Evolutionary conservation across 2,329 filamentous ascomycete genomes (phyloP).

Genomic region (Aureobasidium sp.): DNA sequence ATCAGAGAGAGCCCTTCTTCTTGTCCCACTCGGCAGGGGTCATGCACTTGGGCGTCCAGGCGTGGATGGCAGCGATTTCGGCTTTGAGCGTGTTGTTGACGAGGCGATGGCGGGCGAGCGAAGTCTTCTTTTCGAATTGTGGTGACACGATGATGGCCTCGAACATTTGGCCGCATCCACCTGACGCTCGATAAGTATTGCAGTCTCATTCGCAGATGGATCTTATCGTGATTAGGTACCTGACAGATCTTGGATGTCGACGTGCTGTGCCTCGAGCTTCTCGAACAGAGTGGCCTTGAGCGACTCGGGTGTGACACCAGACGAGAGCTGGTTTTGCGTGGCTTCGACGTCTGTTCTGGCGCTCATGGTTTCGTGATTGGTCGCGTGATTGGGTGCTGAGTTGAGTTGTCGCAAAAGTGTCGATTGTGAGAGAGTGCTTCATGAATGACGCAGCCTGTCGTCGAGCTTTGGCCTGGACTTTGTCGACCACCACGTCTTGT

Average conservation of each 20-base stretch:
- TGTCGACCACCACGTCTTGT: background rate
- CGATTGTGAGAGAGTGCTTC: background rate
- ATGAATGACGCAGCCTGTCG: background rate
- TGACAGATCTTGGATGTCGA: constrained; percentile 86
- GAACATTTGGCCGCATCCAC: constrained; percentile 63
- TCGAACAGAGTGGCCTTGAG: constrained; percentile 60
- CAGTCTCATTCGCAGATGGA: no score
- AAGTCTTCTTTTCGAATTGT: constrained; percentile 46
- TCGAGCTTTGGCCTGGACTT: background rate
- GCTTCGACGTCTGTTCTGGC: constrained; percentile 35
- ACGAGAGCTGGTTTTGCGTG: constrained; percentile 39
- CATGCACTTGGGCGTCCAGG: constrained; percentile 90
- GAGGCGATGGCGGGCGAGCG: constrained; percentile 74
- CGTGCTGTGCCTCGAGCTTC: constrained; percentile 64
- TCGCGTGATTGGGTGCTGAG: background rate
- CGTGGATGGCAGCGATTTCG: constrained; percentile 85
- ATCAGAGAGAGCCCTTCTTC: constrained; percentile 36
- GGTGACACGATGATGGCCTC: constrained; percentile 57
- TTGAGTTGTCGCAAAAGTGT: constrained; percentile 5
- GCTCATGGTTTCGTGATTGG: constrained; percentile 29
- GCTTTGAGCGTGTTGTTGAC: constrained; percentile 76
- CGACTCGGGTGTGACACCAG: constrained; percentile 61
- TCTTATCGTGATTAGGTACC: constrained; percentile 50
- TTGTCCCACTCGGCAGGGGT: constrained; percentile 83
- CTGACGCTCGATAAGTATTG: constrained; percentile 29